phyloP scores from a whole-genome alignment of 2,329 filamentous ascomycete species.

The Stylonectria norvegica region DNA sequence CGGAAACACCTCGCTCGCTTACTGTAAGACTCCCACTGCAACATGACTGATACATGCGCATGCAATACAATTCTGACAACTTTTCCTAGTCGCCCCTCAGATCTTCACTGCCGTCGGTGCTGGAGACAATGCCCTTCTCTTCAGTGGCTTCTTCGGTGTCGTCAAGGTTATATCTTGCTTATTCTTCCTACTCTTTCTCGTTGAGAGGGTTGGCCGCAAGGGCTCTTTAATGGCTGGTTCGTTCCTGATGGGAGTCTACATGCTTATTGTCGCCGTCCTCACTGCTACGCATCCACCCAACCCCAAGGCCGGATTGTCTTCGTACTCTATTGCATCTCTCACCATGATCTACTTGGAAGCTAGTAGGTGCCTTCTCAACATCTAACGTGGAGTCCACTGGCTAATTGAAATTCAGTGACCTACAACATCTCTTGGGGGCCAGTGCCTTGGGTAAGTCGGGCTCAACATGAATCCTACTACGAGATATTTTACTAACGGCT shows the following conservation, averaged over 20 bases:
- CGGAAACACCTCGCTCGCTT: constrained; percentile 49
- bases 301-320: constrained; percentile 26
- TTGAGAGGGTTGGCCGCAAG: constrained; percentile 48
- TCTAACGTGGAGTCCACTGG: neutral
- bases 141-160: constrained; percentile 52
- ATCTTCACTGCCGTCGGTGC: constrained; percentile 50
- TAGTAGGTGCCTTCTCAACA: constrained; percentile 24
- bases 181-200: constrained; percentile 46
- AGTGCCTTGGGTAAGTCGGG: constrained; percentile 41
- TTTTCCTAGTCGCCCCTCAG: constrained; percentile 41
- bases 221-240: constrained; percentile 47
- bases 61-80: constrained; percentile 3
- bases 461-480: neutral
- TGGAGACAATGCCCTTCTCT: constrained; percentile 42
- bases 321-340: constrained; percentile 45
- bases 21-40: constrained; percentile 33
- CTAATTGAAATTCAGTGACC: constrained; percentile 30
- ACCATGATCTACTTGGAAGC: constrained; percentile 51
- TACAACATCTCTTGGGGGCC: constrained; percentile 51
- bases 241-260: constrained; percentile 48
- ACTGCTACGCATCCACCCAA: constrained; percentile 42
- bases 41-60: neutral
- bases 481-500: neutral
- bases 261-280: constrained; percentile 51
- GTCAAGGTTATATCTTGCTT: constrained; percentile 48